Base-by-base conservation (phyloP, 305 asterid species). In the Petunia hybrid region DNA sequence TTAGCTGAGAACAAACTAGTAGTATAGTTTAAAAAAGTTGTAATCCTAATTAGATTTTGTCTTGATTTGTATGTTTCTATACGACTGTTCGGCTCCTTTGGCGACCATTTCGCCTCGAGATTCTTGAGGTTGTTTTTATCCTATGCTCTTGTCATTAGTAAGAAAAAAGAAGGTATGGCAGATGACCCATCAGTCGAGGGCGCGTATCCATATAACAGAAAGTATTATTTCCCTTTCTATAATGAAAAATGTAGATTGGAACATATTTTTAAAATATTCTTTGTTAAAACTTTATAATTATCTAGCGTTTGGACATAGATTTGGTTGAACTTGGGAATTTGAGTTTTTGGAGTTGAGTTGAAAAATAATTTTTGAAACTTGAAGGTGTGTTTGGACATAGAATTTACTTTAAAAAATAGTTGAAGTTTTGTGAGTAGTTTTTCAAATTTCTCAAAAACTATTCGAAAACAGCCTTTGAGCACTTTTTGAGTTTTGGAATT, bases 41-140 rank as follows among this genome's bases (percentile, higher is more conserved):
- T 51, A 51, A 10, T 2, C 10, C 57, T 5, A 3, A 22, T 22
- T 51, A 71, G 60, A 10, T 46, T 70, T 71, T 12, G 22, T 70
- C 10, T 70, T 5, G 8, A 9, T 41, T 70, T 45, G n/a, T 14
- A 57, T 57, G 31, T 46, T 45, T 70, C 1, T 48, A 35, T 5
- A 35, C 22, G 46, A 10, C 46, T 5, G 41, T 70, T 7, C 5
- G 40, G 77, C 61, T 46, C 38, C 31, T 36, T 9, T 43, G 42
- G 60, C 42, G 40, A 46, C 76, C 62, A 46, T 10, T 48, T 71
- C 48, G 77, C 77, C 61, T 71, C 13, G 43, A 71, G 61, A 71
- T 48, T 35, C 77, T 53, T 35, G 42, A 31, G 14, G 59, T 45
- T 45, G 31, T 46, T 10, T 70, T 46, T 40, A 9, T 12, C 43